phyloP scores from a whole-genome alignment of 352 stramenopile species.

The Peronosclerospora sorghi region DNA sequence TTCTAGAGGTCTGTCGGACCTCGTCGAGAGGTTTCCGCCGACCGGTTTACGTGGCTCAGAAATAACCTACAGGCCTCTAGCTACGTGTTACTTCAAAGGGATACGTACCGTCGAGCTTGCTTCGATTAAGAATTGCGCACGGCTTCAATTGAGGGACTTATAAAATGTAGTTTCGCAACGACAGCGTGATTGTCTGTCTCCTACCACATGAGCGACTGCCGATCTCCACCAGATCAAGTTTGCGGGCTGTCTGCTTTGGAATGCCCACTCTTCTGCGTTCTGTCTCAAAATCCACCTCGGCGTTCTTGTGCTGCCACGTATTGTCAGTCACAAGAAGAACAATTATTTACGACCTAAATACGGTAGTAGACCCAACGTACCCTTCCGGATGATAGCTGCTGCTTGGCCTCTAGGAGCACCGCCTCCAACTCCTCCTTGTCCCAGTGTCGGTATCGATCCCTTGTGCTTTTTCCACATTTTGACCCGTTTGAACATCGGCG shows the following conservation, averaged over 20 bases:
- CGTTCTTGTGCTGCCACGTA: constrained; percentile 38
- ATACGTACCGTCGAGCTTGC: constrained; percentile 5
- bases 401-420: constrained; percentile 55
- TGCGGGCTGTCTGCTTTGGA: too few species aligned
- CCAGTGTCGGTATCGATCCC: constrained; percentile 56
- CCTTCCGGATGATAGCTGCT: constrained; percentile 73
- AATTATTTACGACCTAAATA: neutral
- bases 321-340: neutral
- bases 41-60: constrained; percentile 68
- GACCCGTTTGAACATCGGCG: constrained; percentile 81
- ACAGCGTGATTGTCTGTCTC: too few species aligned
- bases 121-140: neutral
- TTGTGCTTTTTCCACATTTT: constrained; percentile 86
- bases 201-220: too few species aligned
- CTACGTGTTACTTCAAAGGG: too few species aligned
- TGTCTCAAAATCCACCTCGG: constrained; percentile 31
- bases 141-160: too few species aligned
- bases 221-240: too few species aligned
- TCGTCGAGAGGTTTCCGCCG: constrained; percentile 62
- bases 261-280: neutral
- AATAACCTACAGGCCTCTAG: constrained; percentile 13
- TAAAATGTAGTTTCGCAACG: constrained; percentile 1
- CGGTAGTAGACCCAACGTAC: constrained; percentile 14
- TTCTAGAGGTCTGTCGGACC: constrained; percentile 69
- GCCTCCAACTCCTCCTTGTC: constrained; percentile 49